A percentile compares a stretch with the other conserved stretches of the same genome.
phyloP scores from a whole-genome alignment of 192 early-diverging fungal species.

The Entomortierella beljakovae region DNA sequence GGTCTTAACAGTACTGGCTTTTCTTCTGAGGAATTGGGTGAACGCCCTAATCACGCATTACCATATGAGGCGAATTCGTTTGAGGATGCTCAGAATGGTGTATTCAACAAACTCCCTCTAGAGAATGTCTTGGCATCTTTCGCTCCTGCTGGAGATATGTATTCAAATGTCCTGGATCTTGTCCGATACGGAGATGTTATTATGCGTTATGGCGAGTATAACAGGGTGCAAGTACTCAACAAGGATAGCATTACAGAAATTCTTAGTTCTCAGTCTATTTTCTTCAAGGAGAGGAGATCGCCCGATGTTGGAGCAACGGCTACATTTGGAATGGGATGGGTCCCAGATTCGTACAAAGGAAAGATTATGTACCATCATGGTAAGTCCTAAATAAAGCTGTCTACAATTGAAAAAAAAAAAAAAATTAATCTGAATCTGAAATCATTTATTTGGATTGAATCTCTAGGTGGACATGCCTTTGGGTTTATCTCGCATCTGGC shows the following conservation, averaged over 20 bases:
- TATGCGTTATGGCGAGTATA: not conserved
- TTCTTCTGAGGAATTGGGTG: conserved; percentile 15
- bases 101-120: conserved; percentile 2
- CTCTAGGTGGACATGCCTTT: conserved; percentile 19
- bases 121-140: not conserved
- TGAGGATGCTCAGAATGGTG: conserved; percentile 16
- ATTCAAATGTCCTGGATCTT: not conserved
- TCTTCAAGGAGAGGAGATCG: too few species aligned
- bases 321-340: not conserved
- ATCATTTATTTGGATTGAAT: too few species aligned
- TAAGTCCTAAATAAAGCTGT: not conserved
- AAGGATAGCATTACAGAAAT: too few species aligned
- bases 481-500: conserved; percentile 20
- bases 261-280: too few species aligned
- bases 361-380: not conserved
- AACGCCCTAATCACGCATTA: conserved; percentile 16
- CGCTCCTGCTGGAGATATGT: conserved; percentile 13
- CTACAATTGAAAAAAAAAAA: too few species aligned
- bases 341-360: conserved; percentile 7
- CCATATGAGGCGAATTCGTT: conserved; percentile 18
- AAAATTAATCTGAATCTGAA: too few species aligned
- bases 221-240: too few species aligned
- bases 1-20: conserved; percentile 20
- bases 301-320: not conserved
- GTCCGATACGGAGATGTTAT: not conserved